Evolutionary conservation across 192 early-diverging fungal genomes (phyloP), one percentile per base, ranked within the genome.

Genomic region (Backusella sp.): DNA sequence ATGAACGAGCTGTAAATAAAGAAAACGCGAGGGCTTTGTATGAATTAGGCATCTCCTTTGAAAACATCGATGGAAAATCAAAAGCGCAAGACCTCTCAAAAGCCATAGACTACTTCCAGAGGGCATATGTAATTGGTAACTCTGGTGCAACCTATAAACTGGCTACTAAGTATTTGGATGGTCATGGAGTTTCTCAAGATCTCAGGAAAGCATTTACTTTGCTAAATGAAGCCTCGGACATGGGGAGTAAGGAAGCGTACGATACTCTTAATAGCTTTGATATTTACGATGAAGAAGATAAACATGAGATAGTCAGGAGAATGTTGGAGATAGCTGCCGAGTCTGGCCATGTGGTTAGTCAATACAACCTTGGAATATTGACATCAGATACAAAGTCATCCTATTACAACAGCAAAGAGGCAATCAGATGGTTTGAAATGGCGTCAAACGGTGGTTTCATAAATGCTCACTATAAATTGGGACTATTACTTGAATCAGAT

Each of bases 101-200:
- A 21, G 84, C 81, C 4, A 19, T 67, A 28, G 2, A 52, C 21
- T 1, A 80, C 80, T 21, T 76, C 12, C 11, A 44, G 70, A 0
- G 74, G 28, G 1, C 76, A 23, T 65, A 68, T 15, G 30, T 53
- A 15, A 72, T 66, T 12, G 74, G 72, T 52, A 52, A 44, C 12
- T 6, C 68, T 14, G 70, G 52, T 5, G 78, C 56, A 70, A 3
- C 75, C 23, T 68, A 41, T 21, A 70, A 41, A 36, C 12, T 70
- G 2, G 69, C 69, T 4, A 8, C 4, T 0, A 53, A 23, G 52
- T n/a, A 53, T 8, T n/a, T 53, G 19, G 0, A 53, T 53, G 52
- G 21, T 53, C 8, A n/a, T 7, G 19, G 17, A 75, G 84, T 66
- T 19, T 74, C n/a, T 21, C 52, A 53, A 21, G 8, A 53, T 53